These are phyloP conservation scores for Pichia cactophila DNA, from an alignment of 1,139 yeast genomes.

Conservation along the genomic window DNA sequence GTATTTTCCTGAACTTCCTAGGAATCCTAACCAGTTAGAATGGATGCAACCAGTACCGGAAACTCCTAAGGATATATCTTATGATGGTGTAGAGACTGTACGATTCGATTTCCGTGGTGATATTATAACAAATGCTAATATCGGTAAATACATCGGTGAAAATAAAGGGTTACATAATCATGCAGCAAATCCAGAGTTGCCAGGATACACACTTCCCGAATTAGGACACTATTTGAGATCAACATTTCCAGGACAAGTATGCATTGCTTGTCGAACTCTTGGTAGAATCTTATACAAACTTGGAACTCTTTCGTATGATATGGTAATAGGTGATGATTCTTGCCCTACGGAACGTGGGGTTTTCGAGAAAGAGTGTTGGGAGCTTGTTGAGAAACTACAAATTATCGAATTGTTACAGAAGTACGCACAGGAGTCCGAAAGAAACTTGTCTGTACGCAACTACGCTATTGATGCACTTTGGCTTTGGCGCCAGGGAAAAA, in stretches of 20 bases:
- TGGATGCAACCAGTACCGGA: conserved; percentile 71
- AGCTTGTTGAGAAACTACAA: conserved; percentile 54
- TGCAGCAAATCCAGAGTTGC: conserved; percentile 77
- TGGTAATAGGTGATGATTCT: conserved; percentile 31
- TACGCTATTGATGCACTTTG: conserved; percentile 92
- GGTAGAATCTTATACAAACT: conserved; percentile 83
- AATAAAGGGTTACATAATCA: conserved; percentile 85
- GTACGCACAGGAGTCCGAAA: conserved; percentile 60
- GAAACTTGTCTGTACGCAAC: conserved; percentile 67
- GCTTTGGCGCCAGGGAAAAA: conserved; percentile 85
- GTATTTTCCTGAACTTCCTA: conserved; percentile 84
- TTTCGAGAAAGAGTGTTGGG: conserved; percentile 69
- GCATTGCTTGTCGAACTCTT: conserved; percentile 76
- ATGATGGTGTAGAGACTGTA: conserved; percentile 60
- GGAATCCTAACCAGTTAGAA: conserved; percentile 70
- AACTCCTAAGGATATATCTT: conserved; percentile 33
- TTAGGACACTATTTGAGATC: conserved; percentile 75
- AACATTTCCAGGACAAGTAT: conserved; percentile 74
- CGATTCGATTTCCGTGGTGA: conserved; percentile 87
- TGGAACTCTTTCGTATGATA: conserved; percentile 49
- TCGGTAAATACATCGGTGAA: conserved; percentile 31
- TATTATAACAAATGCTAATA: conserved; percentile 44
- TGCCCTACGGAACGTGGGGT: conserved; percentile 26
- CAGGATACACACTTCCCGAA: conserved; percentile 87
- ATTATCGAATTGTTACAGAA: conserved; percentile 66